These are phyloP conservation scores for Moniliella sp. DNA, from an alignment of 1,284 basidiomycete species.

Conservation along the genomic window DNA sequence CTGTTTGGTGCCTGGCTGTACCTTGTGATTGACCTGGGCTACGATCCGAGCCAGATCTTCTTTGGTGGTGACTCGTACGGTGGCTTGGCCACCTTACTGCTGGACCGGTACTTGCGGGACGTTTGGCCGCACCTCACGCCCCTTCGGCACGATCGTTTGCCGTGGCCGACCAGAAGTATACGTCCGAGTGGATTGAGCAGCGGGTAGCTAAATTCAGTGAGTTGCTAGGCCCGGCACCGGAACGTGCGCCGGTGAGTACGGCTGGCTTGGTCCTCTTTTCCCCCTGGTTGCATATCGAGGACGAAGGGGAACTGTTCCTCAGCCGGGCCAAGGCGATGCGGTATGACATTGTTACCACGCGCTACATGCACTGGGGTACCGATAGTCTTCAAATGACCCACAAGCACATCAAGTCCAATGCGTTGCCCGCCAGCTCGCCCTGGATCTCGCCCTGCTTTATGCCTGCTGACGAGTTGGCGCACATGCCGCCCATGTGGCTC, in stretches of 20 bases:
- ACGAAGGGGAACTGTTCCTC: constrained; percentile 7
- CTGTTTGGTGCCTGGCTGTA: constrained; percentile 18
- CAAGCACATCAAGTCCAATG: constrained; percentile 2
- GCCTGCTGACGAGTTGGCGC: constrained; percentile 9
- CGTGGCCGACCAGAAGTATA: too few relatives aligned
- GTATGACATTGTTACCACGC: constrained; percentile 14
- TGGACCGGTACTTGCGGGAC: constrained; percentile 25
- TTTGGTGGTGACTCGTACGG: constrained; percentile 27
- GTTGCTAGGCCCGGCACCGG: too few relatives aligned
- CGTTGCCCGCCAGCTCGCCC: constrained; percentile 6
- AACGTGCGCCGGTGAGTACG: too few relatives aligned
- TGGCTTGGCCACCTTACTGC: constrained; percentile 13
- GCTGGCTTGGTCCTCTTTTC: constrained; percentile 17
- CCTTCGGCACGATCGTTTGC: too few relatives aligned
- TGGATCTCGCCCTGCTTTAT: constrained; percentile 11
- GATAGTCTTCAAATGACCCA: constrained; percentile 6
- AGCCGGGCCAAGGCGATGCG: constrained; percentile 10
- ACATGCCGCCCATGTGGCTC: constrained; percentile 6
- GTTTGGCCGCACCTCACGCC: too few relatives aligned
- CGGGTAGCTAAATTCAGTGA: too few relatives aligned
- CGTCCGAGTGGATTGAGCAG: too few relatives aligned
- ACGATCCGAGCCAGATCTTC: constrained; percentile 21
- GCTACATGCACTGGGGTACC: constrained; percentile 19
- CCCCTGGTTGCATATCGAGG: constrained; percentile 10
- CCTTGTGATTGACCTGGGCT: constrained; percentile 17